phyloP scores from a whole-genome alignment of 306 rosid genomes.

The Cucumis sativus region Cucumber_9930_V3 NC_026658.2:24706001-24706500 shows the following conservation, averaged over 20 bases:
- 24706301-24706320: conserved; percentile 75
- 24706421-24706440: neutral
- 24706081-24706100: conserved; percentile 35
- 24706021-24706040: conserved; percentile 41
- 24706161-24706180: conserved; percentile 46
- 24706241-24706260: conserved; percentile 46
- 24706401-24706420: neutral
- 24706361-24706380: conserved; percentile 58
- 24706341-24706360: conserved; percentile 49
- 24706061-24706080: conserved; percentile 42
- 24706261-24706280: conserved; percentile 46
- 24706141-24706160: conserved; percentile 45
- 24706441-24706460: neutral
- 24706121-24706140: conserved; percentile 23
- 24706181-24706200: conserved; percentile 37
- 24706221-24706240: conserved; percentile 50
- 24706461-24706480: neutral
- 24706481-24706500: conserved; percentile 12
- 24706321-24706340: conserved; percentile 50
- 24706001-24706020: conserved; percentile 43
- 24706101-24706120: conserved; percentile 42
- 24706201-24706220: conserved; percentile 52
- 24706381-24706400: conserved; percentile 67
- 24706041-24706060: conserved; percentile 42
- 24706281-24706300: conserved; percentile 45